Percentiles rank a stretch among this genome's conserved stretches.
phyloP scores from a whole-genome alignment of 768 basidiomycete species.

The Tricholoma hemisulphureum region DNA sequence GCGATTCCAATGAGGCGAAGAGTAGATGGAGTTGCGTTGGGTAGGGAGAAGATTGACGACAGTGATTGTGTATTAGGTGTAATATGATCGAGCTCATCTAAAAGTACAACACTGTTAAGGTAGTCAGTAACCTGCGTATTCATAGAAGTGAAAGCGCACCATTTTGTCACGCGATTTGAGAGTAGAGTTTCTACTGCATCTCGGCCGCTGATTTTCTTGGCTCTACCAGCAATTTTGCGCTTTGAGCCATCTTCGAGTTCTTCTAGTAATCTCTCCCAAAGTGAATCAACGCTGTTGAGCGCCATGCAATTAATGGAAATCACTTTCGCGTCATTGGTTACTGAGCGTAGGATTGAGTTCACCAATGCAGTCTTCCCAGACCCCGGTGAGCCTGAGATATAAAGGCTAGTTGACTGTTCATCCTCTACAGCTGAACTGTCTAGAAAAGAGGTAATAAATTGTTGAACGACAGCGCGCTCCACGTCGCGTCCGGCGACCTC shows the following conservation, averaged over 20 bases:
- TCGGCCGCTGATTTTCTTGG: conserved; percentile 46
- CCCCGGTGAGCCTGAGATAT: conserved; percentile 91
- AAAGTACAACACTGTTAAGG: conserved; percentile 60
- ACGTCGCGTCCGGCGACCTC: conserved; percentile 66
- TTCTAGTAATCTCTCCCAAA: conserved; percentile 70
- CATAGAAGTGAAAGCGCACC: conserved; percentile 33
- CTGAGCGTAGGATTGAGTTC: conserved; percentile 54
- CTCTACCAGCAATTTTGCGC: conserved; percentile 33
- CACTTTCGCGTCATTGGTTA: conserved; percentile 45
- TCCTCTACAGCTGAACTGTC: conserved; percentile 27
- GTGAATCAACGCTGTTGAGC: conserved; percentile 58
- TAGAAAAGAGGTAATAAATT: conserved; percentile 60
- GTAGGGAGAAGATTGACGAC: conserved; percentile 65
- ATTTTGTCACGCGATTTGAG: conserved; percentile 46
- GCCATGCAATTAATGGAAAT: conserved; percentile 81
- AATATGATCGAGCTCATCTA: conserved; percentile 88
- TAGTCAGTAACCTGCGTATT: conserved; percentile 14
- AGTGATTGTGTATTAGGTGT: conserved; percentile 59
- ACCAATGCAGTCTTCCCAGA: conserved; percentile 90
- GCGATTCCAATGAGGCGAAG: conserved; percentile 83
- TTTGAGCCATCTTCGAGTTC: conserved; percentile 43
- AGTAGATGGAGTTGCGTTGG: conserved; percentile 46
- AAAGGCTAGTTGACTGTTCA: conserved; percentile 51
- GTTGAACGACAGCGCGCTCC: conserved; percentile 57
- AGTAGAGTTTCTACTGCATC: conserved; percentile 49